Evolutionary conservation across 371 early-diverging fungal genomes (phyloP), one percentile per base, ranked within the genome.

Genomic region (Mucor indicus): DNA sequence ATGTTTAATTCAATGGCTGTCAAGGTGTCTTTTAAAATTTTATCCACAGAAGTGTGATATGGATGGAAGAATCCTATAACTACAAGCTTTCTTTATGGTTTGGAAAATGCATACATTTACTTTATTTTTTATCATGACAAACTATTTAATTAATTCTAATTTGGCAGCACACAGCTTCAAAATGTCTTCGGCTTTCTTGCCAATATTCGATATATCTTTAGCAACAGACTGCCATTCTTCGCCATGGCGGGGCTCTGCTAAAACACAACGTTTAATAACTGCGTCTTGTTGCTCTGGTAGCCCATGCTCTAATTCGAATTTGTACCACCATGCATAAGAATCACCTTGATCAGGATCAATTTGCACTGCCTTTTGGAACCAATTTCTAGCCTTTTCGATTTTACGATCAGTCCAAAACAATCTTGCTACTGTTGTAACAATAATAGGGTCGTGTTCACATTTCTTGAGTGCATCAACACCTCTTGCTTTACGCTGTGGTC

Each of bases 311-410:
- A 68, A 44, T 68, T 98, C 98, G 72, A 97, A 96, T 47, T 87
- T 85, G 50, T 86, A 85, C 83, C 87, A 92, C 92, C 93, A 97
- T 8, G 93, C 96, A 92, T 93, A 98, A 1, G 90, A 80, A 63
- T 98, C 98, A 3, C 98, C 98, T 10, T 83, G 72, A 60, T 96
- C 93, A 5, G 90, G 78, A 55, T 96, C 90, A 3, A 84, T 86
- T 45, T 84, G 85, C 16, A 84, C 75, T 0, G 98, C 92, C 24
- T 91, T 77, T 48, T 72, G 72, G 63, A 96, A 96, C 97, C 96
- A 96, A 23, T 75, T 80, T 19, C 97, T 66, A 3, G 98, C 97
- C 73, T 94, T 96, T 39, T 94, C 98, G 11, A 89, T 64, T 53
- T 93, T 94, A 19, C 95, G 79, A 62, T 98, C 97, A 0, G 80